These are phyloP conservation scores for Gamsiella multidivaricata DNA, from an alignment of 192 early-diverging fungal species.

Conservation along the genomic window DNA sequence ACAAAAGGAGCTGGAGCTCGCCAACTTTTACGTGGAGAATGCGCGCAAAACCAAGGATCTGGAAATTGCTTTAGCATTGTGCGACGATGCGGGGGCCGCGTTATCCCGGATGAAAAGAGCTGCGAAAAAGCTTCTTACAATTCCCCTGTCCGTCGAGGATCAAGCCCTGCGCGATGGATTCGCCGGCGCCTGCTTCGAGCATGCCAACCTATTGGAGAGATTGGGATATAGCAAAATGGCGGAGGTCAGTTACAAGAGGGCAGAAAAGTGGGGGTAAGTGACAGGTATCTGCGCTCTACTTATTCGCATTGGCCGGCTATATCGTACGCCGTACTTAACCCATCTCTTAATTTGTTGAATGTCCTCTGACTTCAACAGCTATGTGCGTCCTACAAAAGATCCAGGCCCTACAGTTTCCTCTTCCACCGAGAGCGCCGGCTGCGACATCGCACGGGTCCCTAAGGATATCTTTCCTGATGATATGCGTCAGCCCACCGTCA, in stretches of 20 bases:
- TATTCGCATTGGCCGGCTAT: neutral
- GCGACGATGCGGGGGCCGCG: neutral
- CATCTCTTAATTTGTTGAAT: neutral
- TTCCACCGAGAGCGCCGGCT: neutral
- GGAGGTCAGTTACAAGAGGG: conserved; percentile 4
- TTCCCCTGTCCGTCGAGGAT: neutral
- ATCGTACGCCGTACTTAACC: neutral
- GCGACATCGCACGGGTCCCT: neutral
- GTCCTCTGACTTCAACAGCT: neutral
- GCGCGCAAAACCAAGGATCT: neutral
- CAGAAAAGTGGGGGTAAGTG: conserved; percentile 14
- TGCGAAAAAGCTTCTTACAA: neutral
- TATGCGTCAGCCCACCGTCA: neutral
- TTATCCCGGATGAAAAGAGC: conserved; percentile 1
- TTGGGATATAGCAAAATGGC: neutral
- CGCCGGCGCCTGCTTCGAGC: neutral
- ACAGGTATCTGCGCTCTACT: neutral
- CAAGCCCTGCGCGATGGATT: neutral
- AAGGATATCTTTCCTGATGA: conserved; percentile 3
- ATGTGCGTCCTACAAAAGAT: neutral
- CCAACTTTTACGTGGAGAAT: neutral
- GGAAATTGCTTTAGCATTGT: neutral
- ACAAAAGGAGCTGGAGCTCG: conserved; percentile 1
- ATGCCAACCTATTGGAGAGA: neutral
- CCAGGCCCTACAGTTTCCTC: neutral